Conservation (phyloP, 2,329 filamentous ascomycete species). For the Sporothrix brunneoviolacea region DNA sequence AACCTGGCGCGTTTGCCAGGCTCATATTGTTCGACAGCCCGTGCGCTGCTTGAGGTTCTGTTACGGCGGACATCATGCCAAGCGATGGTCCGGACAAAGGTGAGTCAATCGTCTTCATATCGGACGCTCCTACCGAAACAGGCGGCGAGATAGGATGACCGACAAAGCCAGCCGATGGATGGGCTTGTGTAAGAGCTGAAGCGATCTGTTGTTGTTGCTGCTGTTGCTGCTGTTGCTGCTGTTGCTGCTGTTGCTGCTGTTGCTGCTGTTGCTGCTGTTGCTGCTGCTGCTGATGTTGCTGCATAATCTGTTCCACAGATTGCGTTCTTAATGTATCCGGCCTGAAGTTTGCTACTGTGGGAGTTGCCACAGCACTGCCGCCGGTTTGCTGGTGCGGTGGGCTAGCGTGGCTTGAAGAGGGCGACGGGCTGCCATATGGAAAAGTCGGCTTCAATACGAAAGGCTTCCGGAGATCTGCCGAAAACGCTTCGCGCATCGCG, state of each 20-base stretch:
- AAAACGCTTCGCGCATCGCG: constrained; percentile 83
- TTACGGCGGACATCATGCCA: constrained; percentile 58
- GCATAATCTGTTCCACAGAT: constrained; percentile 42
- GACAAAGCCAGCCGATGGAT: constrained; percentile 26
- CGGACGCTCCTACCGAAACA: constrained; percentile 64
- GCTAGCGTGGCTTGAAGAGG: constrained; percentile 25
- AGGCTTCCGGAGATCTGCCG: constrained; percentile 72
- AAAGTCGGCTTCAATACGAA: constrained; percentile 87
- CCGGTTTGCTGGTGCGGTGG: constrained; percentile 11
- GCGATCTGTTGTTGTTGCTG: constrained; percentile 39
- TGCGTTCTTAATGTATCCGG: constrained; percentile 38
- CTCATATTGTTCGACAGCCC: constrained; percentile 45
- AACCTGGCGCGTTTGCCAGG: constrained; percentile 58
- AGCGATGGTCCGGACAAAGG: constrained; percentile 61
- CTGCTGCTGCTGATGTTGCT: constrained; percentile 25
- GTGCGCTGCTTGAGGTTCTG: constrained; percentile 45
- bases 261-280: constrained; percentile 14
- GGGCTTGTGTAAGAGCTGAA: constrained; percentile 44
- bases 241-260: constrained; percentile 33
- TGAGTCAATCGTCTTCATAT: constrained; percentile 67
- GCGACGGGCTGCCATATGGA: constrained; percentile 73
- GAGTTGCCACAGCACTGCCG: constrained; percentile 6
- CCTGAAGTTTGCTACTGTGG: constrained; percentile 44
- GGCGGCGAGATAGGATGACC: constrained; percentile 71
- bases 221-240: constrained; percentile 33